Conservation (phyloP, 208 protist genomes). For the Wallacemonas sp. region DNA sequence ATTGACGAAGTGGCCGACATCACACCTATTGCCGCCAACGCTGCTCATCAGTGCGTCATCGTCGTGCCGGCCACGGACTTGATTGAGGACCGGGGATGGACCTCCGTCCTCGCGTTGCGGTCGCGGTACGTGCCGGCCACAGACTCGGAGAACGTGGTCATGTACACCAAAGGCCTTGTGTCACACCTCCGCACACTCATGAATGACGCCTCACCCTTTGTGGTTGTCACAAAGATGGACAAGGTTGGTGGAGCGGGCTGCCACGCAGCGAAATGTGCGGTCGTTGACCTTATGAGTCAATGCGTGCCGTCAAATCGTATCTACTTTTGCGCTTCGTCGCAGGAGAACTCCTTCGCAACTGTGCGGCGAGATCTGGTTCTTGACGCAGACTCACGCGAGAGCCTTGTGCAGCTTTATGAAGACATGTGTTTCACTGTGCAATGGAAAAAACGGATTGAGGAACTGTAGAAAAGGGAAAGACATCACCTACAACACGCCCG, state of each 20-base stretch:
- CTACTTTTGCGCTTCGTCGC: conserved; percentile 65
- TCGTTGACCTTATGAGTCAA: conserved; percentile 41
- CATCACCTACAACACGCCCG: neutral
- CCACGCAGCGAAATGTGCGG: conserved; percentile 22
- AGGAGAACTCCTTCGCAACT: conserved; percentile 31
- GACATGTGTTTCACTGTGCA: conserved; percentile 60
- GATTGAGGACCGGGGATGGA: conserved; percentile 68
- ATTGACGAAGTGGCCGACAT: conserved; percentile 35
- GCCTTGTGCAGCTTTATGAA: conserved; percentile 60
- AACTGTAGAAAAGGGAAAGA: conserved; percentile 9
- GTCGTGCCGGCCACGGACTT: conserved; percentile 73
- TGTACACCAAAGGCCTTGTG: conserved; percentile 47
- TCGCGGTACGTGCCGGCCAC: conserved; percentile 39
- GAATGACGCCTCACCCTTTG: conserved; percentile 58
- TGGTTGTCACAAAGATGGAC: conserved; percentile 85
- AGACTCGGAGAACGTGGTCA: conserved; percentile 45
- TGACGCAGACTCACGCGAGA: conserved; percentile 48
- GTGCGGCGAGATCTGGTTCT: conserved; percentile 25
- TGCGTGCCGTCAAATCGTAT: conserved; percentile 76
- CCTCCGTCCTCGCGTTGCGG: conserved; percentile 40
- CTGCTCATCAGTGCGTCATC: conserved; percentile 69
- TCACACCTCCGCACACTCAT: conserved; percentile 47
- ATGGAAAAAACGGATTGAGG: conserved; percentile 45
- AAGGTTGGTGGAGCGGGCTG: conserved; percentile 62
- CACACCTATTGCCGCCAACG: conserved; percentile 43